Conservation (phyloP, 768 basidiomycete genomes). For the Pleurotus pulmonarius region DNA sequence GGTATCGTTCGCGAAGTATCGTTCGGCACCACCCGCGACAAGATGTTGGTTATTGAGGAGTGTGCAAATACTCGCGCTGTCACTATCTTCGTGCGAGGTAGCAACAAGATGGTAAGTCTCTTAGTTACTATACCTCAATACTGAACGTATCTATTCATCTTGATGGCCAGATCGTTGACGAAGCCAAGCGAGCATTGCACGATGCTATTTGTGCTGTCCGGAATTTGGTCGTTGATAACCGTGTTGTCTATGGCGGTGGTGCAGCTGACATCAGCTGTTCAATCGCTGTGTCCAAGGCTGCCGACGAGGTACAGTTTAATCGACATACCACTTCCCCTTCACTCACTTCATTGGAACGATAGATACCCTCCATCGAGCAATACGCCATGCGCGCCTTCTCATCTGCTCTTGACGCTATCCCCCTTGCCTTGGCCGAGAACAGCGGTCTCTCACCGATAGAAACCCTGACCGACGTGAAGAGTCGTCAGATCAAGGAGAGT, state of each 20-base stretch:
- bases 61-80: conserved; percentile 96
- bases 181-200: conserved; percentile 96
- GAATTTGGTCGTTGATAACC: conserved; percentile 91
- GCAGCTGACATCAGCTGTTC: conserved; percentile 96
- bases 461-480: conserved; percentile 94
- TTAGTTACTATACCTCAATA: background rate
- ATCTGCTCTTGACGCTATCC: conserved; percentile 91
- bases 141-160: background rate
- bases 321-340: no score
- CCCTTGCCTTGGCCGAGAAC: conserved; percentile 96
- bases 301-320: conserved; percentile 71
- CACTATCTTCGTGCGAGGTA: conserved; percentile 95
- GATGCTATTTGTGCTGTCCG: conserved; percentile 97
- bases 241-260: conserved; percentile 97
- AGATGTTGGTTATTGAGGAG: conserved; percentile 99
- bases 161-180: conserved; percentile 84
- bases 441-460: conserved; percentile 95
- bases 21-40: conserved; percentile 97
- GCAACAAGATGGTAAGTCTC: conserved; percentile 90
- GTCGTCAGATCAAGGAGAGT: conserved; percentile 82
- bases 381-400: conserved; percentile 99
- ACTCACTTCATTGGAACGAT: background rate
- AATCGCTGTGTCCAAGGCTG: conserved; percentile 89
- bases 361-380: conserved; percentile 98
- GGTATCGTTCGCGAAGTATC: conserved; percentile 92